A percentile compares a stretch with the other conserved stretches of the same genome.
Evolutionary conservation across 768 basidiomycete genomes (phyloP).

Genomic region (Boletus coccyginus): DNA sequence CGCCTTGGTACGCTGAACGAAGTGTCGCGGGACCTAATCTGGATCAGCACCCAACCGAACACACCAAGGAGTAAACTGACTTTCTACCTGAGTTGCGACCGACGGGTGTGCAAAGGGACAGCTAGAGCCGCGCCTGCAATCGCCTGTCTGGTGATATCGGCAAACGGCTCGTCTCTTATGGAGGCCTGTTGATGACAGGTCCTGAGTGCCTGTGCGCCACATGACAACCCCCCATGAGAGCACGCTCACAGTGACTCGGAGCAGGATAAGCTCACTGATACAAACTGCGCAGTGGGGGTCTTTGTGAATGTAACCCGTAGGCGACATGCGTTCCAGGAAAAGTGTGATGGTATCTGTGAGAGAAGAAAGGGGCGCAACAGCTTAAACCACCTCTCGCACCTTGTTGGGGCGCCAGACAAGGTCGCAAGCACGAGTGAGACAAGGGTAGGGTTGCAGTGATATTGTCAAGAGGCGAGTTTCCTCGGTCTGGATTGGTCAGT

Average conservation of each 20-base stretch:
- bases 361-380: background rate
- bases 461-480: conserved; percentile 16
- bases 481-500: conserved; percentile 7
- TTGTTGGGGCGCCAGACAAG: conserved; percentile 40
- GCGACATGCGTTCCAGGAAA: conserved; percentile 8
- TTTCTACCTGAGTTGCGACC: conserved; percentile 7
- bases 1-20: conserved; percentile 13
- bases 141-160: conserved; percentile 25
- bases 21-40: conserved; percentile 7
- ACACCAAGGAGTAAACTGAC: conserved; percentile 10
- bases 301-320: conserved; percentile 14
- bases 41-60: conserved; percentile 9
- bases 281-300: conserved; percentile 5
- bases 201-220: conserved; percentile 11
- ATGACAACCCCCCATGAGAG: conserved; percentile 6
- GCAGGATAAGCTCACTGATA: conserved; percentile 15
- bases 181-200: background rate
- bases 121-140: conserved; percentile 25
- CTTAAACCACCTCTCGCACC: conserved; percentile 13
- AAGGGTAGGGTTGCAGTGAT: conserved; percentile 10
- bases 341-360: background rate
- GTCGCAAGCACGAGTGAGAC: conserved; percentile 25
- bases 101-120: conserved; percentile 26
- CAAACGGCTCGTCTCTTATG: conserved; percentile 16
- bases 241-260: background rate